Percentiles rank a stretch among this genome's conserved stretches.
Conservation (phyloP, 176 grass and related monocot genomes). For the Avena insularis region DNA sequence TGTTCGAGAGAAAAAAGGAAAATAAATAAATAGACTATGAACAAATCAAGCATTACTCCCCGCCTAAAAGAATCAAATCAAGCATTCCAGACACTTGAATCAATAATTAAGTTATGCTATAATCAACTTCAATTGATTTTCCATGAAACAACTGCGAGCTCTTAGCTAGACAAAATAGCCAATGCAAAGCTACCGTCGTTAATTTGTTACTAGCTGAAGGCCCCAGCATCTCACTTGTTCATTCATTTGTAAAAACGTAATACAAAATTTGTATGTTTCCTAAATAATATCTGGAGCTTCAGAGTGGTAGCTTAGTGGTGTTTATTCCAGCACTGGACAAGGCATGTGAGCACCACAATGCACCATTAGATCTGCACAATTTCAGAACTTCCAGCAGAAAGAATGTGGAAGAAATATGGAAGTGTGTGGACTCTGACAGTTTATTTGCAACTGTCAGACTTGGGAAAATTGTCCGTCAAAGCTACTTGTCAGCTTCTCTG, state of each 20-base stretch:
- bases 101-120: slow-evolving; percentile 4
- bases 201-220: slow-evolving; percentile 13
- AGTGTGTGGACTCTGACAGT: slow-evolving; percentile 29
- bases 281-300: slow-evolving; percentile 50
- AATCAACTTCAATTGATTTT: slow-evolving; percentile 42
- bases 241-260: slow-evolving; percentile 36
- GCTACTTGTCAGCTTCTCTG: slow-evolving; percentile 33
- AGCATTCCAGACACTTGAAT: slow-evolving; percentile 8
- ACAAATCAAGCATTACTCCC: slow-evolving; percentile 7
- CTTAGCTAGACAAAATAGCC: slow-evolving; percentile 51
- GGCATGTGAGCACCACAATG: slow-evolving; percentile 36
- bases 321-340: slow-evolving; percentile 43
- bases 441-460: slow-evolving; percentile 50
- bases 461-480: slow-evolving; percentile 63
- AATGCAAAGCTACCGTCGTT: slow-evolving; percentile 30
- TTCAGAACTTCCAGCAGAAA: slow-evolving; percentile 58
- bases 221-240: slow-evolving; percentile 12
- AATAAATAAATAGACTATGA: neutral
- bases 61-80: slow-evolving; percentile 11
- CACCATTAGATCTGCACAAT: slow-evolving; percentile 53
- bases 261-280: slow-evolving; percentile 56
- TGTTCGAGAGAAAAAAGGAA: neutral
- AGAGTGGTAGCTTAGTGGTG: slow-evolving; percentile 41
- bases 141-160: slow-evolving; percentile 28
- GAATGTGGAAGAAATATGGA: slow-evolving; percentile 43